These are phyloP conservation scores for Trichoderma guizhouense DNA, from an alignment of 2,329 filamentous ascomycete species.

Conservation along the genomic window DNA sequence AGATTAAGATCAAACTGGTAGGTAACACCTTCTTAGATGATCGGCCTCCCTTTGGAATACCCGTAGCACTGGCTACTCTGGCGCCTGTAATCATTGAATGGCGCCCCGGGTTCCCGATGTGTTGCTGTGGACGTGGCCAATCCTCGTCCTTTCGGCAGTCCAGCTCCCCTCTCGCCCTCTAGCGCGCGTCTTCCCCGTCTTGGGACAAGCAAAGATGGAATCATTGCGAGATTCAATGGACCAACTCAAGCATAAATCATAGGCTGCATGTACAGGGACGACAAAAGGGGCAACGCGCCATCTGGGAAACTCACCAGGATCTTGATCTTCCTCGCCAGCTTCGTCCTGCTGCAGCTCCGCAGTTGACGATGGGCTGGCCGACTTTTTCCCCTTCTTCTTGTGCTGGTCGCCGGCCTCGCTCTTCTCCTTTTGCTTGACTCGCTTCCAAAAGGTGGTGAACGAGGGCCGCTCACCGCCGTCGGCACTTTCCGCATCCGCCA, in stretches of 20 bases:
- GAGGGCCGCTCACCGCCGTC: slow-evolving; percentile 35
- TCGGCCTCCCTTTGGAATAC: not conserved
- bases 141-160: not conserved
- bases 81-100: not conserved
- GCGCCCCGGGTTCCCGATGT: not conserved
- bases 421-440: slow-evolving; percentile 36
- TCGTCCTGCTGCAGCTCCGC: not conserved
- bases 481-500: slow-evolving; percentile 18
- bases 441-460: slow-evolving; percentile 48
- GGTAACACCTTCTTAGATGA: not conserved
- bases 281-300: not conserved
- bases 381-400: slow-evolving; percentile 3
- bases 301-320: slow-evolving; percentile 5
- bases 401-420: not conserved
- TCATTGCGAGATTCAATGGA: not conserved
- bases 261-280: not conserved
- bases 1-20: not conserved
- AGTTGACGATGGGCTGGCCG: not conserved
- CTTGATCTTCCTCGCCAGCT: not conserved
- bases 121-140: not conserved
- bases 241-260: slow-evolving; percentile 7
- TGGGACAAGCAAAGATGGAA: not conserved
- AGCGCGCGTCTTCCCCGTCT: not conserved
- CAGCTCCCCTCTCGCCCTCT: not conserved
- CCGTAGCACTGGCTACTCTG: not conserved